Base-by-base conservation (phyloP, 352 stramenopile genomes). In the Phytophthora boehmeriae region DNA sequence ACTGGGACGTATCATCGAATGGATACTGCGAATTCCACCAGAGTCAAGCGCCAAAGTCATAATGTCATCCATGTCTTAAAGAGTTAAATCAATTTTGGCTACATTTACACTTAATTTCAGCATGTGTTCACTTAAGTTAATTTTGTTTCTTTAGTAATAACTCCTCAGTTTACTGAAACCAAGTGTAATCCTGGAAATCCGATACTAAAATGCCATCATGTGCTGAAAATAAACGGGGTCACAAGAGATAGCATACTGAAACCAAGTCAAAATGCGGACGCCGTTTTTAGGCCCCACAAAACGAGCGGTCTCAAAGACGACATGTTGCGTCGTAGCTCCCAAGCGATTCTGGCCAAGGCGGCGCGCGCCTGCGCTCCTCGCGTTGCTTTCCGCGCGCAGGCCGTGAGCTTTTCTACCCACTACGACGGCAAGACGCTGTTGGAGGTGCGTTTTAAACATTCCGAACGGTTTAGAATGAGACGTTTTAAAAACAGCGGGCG, bases 391-490 rank as follows among this genome's bases (percentile, higher is more conserved):
- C 54, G 66, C 48, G 48, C 73, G 66, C 75, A 78, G 68, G 63
- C 57, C 43, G 81, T 72, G 13, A 63, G 64, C 34, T 89, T 89
- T 45, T 50, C 80, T 20, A 89, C 82, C 32, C 86, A 90, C 63
- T 92, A 93, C 76, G 80, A 93, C 59, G 63, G 65, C 53, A 58
- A 80, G 48, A 88, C 71, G 54, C 82, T 79, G 17, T 86, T 71
- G 51, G 82, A 91, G 70, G 82, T 93, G 51, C 44, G 43, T 27
- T 3, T 43, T 13, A 35, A 34, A 44, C 11, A 34, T 25, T 48
- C 51, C 8, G 8, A 51, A 47, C 54, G 4, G n/a, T n/a, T n/a
- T n/a, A n/a, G n/a, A n/a, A n/a, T n/a, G n/a, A 8, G 19, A 25
- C n/a, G 4, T 23, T n/a, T n/a, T 32, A 49, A n/a, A 35, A n/a